Base-by-base conservation (phyloP, 805 yeast genomes). In the Komagataella kurtzmanii region DNA sequence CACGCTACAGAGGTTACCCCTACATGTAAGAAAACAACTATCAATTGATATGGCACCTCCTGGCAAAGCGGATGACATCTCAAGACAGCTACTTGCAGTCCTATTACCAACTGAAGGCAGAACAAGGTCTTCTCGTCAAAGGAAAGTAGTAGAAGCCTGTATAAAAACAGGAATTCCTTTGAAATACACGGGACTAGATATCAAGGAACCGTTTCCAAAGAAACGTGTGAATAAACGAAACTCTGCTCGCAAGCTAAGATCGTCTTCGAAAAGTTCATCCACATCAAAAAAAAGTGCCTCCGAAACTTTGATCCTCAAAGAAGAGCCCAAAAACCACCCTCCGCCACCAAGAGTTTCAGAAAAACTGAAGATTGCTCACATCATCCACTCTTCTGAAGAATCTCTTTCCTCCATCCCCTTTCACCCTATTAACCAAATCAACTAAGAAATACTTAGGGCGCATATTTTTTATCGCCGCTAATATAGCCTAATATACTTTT, bases 1-100 rank as follows among this genome's bases (percentile, higher is more conserved):
- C 30, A 45, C 47, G 18, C 6, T 24, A 47, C 24, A 47, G 49
- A 3, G 44, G 43, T 17, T 48, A 45, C 24, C 17, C 14, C 7
- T 21, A 17, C 8, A 45, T 46, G 17, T 21, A 45, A 8, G 49
- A 46, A 52, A 49, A 47, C 49, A 47, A 48, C 48, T 56, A 14
- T 50, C 53, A 3, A 56, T 56, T 47, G 52, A 54, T 43, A 55
- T 56, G 59, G 57, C 57, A 6, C 57, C 57, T 5, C 59, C 59
- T 6, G 59, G 57, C 2, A 44, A 46, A n/a, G 52, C 45, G 14
- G 47, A 52, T 17, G 58, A 56, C n/a, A 30, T 30, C 14, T 7
- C 40, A 30, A 4, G n/a, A 30, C 40, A 30, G 40, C 10, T 30
- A 14, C 10, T 30, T 14, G 40, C 40, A 10, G 40, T 30, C 10